A percentile compares a stretch with the other conserved stretches of the same genome.
Evolutionary conservation across 805 yeast genomes (phyloP).

Genomic region (Kuraishia capsulata): DNA sequence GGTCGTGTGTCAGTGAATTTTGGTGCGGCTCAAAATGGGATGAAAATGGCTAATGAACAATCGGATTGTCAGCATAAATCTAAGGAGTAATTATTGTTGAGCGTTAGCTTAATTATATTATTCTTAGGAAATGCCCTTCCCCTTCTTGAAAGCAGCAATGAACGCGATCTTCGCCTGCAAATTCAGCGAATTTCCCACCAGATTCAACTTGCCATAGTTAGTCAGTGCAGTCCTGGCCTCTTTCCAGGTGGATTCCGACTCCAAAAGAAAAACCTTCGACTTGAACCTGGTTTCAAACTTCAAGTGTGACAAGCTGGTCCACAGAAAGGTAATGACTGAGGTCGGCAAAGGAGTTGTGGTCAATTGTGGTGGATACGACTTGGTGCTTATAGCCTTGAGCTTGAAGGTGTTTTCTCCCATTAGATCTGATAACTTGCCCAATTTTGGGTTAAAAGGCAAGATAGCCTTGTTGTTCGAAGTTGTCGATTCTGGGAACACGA

Average conservation of each 20-base stretch:
- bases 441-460: constrained; percentile 38
- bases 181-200: constrained; percentile 36
- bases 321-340: constrained; percentile 6
- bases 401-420: constrained; percentile 8
- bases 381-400: constrained; percentile 28
- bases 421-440: constrained; percentile 7
- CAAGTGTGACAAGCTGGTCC: constrained; percentile 5
- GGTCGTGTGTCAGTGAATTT: too few relatives aligned
- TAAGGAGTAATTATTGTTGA: too few relatives aligned
- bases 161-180: constrained; percentile 35
- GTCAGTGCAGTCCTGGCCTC: constrained; percentile 19
- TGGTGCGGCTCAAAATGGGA: too few relatives aligned
- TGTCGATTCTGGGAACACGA: constrained; percentile 71
- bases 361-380: constrained; percentile 25
- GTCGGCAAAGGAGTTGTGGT: constrained; percentile 25
- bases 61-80: too few relatives aligned
- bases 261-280: constrained; percentile 12
- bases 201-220: constrained; percentile 38
- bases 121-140: too few relatives aligned
- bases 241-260: constrained; percentile 1
- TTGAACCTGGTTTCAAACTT: constrained; percentile 7
- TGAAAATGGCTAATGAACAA: too few relatives aligned
- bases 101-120: too few relatives aligned
- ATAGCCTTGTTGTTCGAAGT: constrained; percentile 77
- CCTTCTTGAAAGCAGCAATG: constrained; percentile 16